Conservation (phyloP, 2,329 filamentous ascomycete genomes). For the Aureobasidium sp. region DNA sequence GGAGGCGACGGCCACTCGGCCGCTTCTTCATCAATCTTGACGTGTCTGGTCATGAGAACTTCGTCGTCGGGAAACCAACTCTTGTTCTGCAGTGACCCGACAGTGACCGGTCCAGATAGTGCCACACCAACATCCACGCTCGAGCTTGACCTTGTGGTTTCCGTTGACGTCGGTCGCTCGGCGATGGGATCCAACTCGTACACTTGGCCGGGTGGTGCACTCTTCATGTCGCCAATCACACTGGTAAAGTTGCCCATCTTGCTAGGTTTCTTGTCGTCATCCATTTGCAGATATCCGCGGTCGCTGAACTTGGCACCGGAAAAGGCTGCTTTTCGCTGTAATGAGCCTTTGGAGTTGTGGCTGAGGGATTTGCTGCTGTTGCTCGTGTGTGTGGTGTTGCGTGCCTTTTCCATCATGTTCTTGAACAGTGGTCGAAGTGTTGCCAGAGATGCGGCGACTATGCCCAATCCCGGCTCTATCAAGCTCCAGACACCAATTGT, state of each 20-base stretch:
- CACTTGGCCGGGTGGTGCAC: background rate
- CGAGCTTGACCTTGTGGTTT: background rate
- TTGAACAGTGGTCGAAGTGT: conserved; percentile 27
- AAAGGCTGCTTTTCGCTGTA: background rate
- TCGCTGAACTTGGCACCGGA: background rate
- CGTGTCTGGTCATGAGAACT: background rate
- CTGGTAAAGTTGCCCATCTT: conserved; percentile 8
- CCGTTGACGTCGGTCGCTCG: background rate
- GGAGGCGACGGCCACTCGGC: background rate
- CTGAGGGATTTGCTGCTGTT: background rate
- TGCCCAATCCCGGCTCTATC: conserved; percentile 29
- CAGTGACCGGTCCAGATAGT: background rate
- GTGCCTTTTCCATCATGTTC: background rate
- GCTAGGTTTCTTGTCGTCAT: background rate
- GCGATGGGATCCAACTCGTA: background rate
- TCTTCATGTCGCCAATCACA: background rate
- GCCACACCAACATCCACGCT: background rate
- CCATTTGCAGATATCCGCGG: background rate
- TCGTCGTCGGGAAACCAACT: conserved; percentile 10
- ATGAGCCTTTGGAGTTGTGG: background rate
- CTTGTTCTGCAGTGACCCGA: conserved; percentile 1
- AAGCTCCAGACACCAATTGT: conserved; percentile 26
- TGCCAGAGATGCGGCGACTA: conserved; percentile 28
- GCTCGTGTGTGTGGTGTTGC: background rate
- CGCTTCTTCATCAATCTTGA: conserved; percentile 1